Conservation (phyloP, 1,139 yeast genomes). For the Blastobotrys niveus region DNA sequence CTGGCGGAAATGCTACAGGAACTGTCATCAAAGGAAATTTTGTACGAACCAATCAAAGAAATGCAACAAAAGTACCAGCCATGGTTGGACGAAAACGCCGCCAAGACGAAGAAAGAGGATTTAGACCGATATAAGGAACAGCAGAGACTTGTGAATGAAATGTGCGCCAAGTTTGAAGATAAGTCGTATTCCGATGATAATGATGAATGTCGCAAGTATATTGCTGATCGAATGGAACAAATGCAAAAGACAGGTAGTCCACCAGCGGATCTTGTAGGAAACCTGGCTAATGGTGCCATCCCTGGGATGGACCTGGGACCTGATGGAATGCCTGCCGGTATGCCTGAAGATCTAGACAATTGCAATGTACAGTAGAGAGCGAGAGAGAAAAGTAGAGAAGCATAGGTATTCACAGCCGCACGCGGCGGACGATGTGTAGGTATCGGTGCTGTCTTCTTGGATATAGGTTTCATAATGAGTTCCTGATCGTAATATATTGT, state of each 20-base stretch:
- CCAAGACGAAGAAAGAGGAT: conserved; percentile 31
- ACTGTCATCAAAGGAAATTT: conserved; percentile 76
- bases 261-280: conserved; percentile 73
- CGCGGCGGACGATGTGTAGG: too few relatives aligned
- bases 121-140: conserved; percentile 34
- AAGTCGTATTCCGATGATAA: conserved; percentile 51
- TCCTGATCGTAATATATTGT: too few relatives aligned
- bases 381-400: too few relatives aligned
- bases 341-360: conserved; percentile 16
- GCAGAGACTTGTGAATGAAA: conserved; percentile 38
- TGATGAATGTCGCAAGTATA: conserved; percentile 45
- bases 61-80: conserved; percentile 59
- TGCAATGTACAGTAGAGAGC: conserved; percentile 17
- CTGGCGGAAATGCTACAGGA: conserved; percentile 76
- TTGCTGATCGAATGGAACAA: conserved; percentile 53
- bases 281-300: conserved; percentile 47
- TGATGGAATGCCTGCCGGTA: conserved; percentile 14
- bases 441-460: too few relatives aligned
- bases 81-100: conserved; percentile 50
- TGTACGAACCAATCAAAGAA: conserved; percentile 85
- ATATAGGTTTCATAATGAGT: too few relatives aligned
- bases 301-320: conserved; percentile 45
- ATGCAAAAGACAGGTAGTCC: conserved; percentile 70
- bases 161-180: conserved; percentile 53
- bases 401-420: too few relatives aligned